phyloP scores from a whole-genome alignment of 352 stramenopile genomes.

The Thraustochytrium striatum region DNA sequence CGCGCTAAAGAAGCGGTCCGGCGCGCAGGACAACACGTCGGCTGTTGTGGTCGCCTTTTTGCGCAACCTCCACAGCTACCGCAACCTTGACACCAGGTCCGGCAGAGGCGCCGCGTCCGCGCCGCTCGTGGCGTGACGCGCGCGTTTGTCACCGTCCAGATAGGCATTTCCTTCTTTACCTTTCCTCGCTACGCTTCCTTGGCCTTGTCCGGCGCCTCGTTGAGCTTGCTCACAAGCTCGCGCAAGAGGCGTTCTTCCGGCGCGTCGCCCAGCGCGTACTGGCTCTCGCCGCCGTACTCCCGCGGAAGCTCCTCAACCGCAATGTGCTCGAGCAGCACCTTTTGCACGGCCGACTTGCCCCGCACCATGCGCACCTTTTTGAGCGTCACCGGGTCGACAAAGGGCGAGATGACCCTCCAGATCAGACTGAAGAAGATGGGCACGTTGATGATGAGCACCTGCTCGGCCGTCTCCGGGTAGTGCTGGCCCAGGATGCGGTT shows the following conservation, averaged over 20 bases:
- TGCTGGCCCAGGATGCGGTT: slow-evolving; percentile 2
- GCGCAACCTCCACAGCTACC: neutral
- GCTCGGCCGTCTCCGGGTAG: slow-evolving; percentile 30
- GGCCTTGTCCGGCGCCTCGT: neutral
- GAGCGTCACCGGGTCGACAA: neutral
- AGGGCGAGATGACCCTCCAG: slow-evolving; percentile 12
- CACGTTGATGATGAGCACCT: slow-evolving; percentile 41
- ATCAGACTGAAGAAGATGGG: slow-evolving; percentile 25
- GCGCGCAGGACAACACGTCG: slow-evolving; percentile 17
- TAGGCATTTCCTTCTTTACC: neutral
- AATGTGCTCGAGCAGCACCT: slow-evolving; percentile 7
- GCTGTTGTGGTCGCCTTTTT: slow-evolving; percentile 7
- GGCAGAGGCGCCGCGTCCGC: no score
- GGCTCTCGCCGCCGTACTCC: slow-evolving; percentile 1
- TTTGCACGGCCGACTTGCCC: neutral
- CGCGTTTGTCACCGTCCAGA: no score
- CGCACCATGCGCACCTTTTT: slow-evolving; percentile 18
- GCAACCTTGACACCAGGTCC: neutral
- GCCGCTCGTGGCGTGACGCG: no score
- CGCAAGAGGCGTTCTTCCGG: neutral
- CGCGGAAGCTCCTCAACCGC: neutral
- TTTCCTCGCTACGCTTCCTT: neutral
- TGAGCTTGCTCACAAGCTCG: neutral
- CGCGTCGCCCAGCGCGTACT: neutral
- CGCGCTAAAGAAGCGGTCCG: neutral